These are phyloP conservation scores for Penicillium corylophilum DNA, from an alignment of 2,329 filamentous ascomycete species.

Conservation along the genomic window DNA sequence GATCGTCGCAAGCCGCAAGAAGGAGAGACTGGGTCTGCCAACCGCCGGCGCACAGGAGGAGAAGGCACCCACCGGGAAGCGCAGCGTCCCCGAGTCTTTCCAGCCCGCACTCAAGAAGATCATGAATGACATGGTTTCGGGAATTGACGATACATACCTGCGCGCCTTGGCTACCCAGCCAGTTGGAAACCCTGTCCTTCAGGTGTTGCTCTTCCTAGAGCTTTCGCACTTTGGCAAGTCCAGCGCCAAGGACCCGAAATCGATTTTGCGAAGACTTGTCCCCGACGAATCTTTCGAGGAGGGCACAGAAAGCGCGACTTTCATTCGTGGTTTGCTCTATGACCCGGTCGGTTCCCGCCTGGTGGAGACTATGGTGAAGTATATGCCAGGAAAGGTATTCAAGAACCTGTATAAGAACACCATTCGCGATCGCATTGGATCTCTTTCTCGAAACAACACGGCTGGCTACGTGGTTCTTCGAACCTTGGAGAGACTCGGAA, in stretches of 20 bases:
- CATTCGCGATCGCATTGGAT: conserved; percentile 76
- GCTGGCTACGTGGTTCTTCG: conserved; percentile 84
- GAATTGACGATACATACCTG: conserved; percentile 75
- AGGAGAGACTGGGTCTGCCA: conserved; percentile 73
- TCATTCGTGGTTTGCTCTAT: conserved; percentile 84
- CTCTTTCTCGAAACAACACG: conserved; percentile 82
- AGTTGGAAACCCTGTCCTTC: conserved; percentile 88
- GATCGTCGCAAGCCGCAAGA: conserved; percentile 86
- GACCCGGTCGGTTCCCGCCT: conserved; percentile 87
- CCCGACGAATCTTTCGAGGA: conserved; percentile 76
- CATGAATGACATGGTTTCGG: conserved; percentile 71
- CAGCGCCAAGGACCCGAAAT: conserved; percentile 62
- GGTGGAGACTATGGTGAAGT: conserved; percentile 78
- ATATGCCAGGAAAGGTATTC: conserved; percentile 84
- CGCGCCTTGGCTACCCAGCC: conserved; percentile 83
- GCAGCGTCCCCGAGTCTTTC: conserved; percentile 75
- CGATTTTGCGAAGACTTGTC: conserved; percentile 73
- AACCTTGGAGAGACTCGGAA: conserved; percentile 78
- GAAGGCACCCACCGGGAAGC: conserved; percentile 46
- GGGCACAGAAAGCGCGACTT: conserved; percentile 70
- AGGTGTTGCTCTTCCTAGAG: conserved; percentile 84
- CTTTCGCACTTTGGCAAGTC: conserved; percentile 70
- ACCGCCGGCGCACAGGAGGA: conserved; percentile 53
- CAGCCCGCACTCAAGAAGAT: conserved; percentile 74
- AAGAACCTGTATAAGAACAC: conserved; percentile 79